A percentile compares a stretch with the other conserved stretches of the same genome.
phyloP scores from a whole-genome alignment of 2,329 filamentous ascomycete species.

The Aspergillus sp. region DNA sequence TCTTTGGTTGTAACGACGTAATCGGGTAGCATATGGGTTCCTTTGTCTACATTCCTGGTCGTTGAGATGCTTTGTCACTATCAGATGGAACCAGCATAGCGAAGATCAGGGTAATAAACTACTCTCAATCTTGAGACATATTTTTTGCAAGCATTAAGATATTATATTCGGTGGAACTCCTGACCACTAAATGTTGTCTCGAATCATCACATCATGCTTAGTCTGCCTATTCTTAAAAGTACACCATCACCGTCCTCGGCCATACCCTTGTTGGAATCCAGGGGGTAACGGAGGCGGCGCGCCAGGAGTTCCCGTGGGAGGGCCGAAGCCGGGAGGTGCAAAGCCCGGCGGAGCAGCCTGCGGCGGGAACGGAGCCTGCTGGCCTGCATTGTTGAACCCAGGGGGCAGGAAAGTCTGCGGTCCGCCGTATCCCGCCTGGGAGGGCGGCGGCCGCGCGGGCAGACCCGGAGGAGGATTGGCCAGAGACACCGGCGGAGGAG shows the following conservation, averaged over 20 bases:
- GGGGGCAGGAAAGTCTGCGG: slow-evolving; percentile 44
- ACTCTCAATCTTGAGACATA: no score
- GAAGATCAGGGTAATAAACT: no score
- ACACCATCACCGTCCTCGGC: slow-evolving; percentile 31
- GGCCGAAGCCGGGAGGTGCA: slow-evolving; percentile 49
- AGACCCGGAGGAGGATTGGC: slow-evolving; percentile 51
- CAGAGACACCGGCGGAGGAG: slow-evolving; percentile 50
- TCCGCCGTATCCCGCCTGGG: slow-evolving; percentile 66
- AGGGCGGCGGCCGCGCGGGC: slow-evolving; percentile 68
- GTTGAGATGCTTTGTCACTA: no score
- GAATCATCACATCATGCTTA: slow-evolving; percentile 12
- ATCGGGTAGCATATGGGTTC: no score
- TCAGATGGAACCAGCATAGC: no score
- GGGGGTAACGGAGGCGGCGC: slow-evolving; percentile 38
- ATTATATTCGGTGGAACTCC: no score
- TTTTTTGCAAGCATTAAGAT: no score
- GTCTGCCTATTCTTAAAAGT: neutral
- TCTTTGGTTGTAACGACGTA: no score
- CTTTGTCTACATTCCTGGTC: no score
- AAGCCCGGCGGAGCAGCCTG: slow-evolving; percentile 51
- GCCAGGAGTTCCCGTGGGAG: slow-evolving; percentile 25
- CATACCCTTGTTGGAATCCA: slow-evolving; percentile 43
- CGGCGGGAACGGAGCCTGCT: slow-evolving; percentile 29
- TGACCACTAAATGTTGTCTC: no score
- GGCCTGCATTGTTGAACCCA: slow-evolving; percentile 34